Base-by-base conservation (phyloP, 148 eudicot species). In the Amaranthus hypochondriacus region DNA sequence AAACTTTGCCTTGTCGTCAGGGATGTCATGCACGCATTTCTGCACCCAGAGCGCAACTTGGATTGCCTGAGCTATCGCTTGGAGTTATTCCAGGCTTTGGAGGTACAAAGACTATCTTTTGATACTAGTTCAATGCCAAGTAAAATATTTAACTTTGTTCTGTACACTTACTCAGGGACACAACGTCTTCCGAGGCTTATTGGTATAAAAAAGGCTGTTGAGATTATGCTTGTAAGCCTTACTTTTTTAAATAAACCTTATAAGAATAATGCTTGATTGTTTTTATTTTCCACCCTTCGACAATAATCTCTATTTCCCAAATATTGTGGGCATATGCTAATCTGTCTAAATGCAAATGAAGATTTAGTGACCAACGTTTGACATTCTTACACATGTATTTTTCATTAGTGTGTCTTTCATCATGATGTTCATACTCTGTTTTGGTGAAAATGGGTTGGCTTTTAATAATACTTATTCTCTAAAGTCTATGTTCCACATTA, bases 131-230 rank as follows among this genome's bases (percentile, higher is more conserved):
- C 55, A 15, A 39, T 3, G 6, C 4, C 46, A 48, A 51, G 28
- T 58, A 52, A 51, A 53, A 18, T 50, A 43, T 51, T 65, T 28
- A 56, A 53, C 4, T 28, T n/a, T 62, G 15, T 56, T 72, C 21
- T 56, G 56, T 61, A 50, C 77, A 58, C 66, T 48, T 47, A 70
- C 72, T 43, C 80, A 91, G 98, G 98, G 57, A 94, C 98, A 49
- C 98, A 94, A 57, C 92, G 94, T 66, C 98, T 94, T 77, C 98
- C 98, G 39, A 88, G 98, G 84, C 97, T 94, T 75, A 77, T 91
- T 57, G 98, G 98, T 71, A 48, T 91, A 78, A 59, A 85, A 15
- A 91, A 87, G 83, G 91, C 93, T 56, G 76, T 91, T 82, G 96
- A 94, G 67, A 83, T 91, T 73, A 89, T 94, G 97, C 76, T 91